phyloP scores from a whole-genome alignment of 345 rosid species.

The Melaleuca quinquenervia region DNA sequence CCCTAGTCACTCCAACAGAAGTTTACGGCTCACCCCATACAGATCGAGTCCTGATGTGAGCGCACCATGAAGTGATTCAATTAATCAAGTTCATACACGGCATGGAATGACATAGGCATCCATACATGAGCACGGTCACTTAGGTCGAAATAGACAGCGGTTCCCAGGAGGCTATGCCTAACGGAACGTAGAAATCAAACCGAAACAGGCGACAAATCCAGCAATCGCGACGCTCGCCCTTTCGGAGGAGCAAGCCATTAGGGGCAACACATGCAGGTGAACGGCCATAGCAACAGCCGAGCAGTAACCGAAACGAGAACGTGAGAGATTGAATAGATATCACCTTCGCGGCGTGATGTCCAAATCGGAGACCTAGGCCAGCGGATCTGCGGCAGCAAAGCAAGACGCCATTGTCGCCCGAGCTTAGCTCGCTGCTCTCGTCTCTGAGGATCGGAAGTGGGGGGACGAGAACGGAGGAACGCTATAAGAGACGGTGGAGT shows the following conservation, averaged over 20 bases:
- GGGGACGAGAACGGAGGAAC: background rate
- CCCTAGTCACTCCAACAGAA: background rate
- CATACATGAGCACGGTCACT: background rate
- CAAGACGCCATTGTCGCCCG: background rate
- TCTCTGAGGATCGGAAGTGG: background rate
- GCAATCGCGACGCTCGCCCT: background rate
- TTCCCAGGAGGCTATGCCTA: background rate
- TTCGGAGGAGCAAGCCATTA: background rate
- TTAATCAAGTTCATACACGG: background rate
- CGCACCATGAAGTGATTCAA: background rate
- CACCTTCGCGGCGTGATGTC: background rate
- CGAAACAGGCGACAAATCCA: background rate
- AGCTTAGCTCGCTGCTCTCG: background rate
- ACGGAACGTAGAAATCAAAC: background rate
- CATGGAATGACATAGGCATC: background rate
- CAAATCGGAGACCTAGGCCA: background rate
- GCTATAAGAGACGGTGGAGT: background rate
- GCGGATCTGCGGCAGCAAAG: background rate
- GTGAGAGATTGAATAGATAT: background rate
- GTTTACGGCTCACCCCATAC: background rate
- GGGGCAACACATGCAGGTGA: background rate
- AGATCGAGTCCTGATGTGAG: background rate
- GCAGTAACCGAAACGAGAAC: background rate
- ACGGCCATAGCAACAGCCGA: background rate
- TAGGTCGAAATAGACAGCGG: background rate